phyloP scores from a whole-genome alignment of 2,329 filamentous ascomycete species.

The Knoxdaviesia proteae region DNA sequence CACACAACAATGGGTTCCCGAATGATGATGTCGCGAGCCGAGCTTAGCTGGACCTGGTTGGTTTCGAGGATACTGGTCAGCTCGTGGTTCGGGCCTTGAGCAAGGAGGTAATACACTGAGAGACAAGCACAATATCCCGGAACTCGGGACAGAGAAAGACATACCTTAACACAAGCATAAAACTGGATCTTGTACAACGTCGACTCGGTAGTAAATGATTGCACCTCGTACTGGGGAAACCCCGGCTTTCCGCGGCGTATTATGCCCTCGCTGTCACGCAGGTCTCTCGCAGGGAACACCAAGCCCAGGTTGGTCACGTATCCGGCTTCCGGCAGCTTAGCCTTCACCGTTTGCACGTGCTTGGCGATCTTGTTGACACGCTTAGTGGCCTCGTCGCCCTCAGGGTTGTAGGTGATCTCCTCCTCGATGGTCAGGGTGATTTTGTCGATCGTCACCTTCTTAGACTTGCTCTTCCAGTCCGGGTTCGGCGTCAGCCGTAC shows the following conservation, averaged over 20 bases:
- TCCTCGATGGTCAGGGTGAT: slow-evolving; percentile 90
- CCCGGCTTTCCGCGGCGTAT: slow-evolving; percentile 66
- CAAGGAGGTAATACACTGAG: background rate
- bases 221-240: slow-evolving; percentile 76
- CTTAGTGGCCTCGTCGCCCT: slow-evolving; percentile 82
- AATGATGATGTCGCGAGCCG: slow-evolving; percentile 69
- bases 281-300: slow-evolving; percentile 74
- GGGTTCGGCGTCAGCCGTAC: slow-evolving; percentile 84
- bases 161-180: slow-evolving; percentile 80
- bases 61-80: slow-evolving; percentile 5
- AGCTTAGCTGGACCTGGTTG: slow-evolving; percentile 62
- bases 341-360: slow-evolving; percentile 59
- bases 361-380: slow-evolving; percentile 77
- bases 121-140: too few species aligned
- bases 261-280: slow-evolving; percentile 72
- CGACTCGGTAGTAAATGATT: slow-evolving; percentile 81
- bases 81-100: background rate
- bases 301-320: slow-evolving; percentile 85
- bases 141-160: slow-evolving; percentile 1
- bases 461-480: slow-evolving; percentile 79
- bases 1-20: slow-evolving; percentile 91
- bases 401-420: slow-evolving; percentile 96
- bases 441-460: slow-evolving; percentile 79
- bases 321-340: slow-evolving; percentile 73
- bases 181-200: slow-evolving; percentile 98